Base-by-base conservation (phyloP, 2,329 filamentous ascomycete species). In the Hirsutella thompsonii region DNA sequence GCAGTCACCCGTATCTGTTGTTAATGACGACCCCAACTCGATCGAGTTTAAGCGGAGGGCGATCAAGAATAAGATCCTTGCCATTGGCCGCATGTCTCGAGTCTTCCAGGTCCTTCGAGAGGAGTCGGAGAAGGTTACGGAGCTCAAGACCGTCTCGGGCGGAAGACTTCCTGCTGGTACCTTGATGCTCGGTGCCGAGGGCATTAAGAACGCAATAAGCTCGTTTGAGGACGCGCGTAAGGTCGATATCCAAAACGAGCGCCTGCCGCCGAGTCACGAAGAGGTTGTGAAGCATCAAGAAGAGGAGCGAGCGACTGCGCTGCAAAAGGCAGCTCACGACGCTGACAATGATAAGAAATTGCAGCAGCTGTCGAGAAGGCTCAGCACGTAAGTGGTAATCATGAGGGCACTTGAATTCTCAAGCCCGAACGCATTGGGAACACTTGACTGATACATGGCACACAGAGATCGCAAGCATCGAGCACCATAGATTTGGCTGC, bases 41-140 rank as follows among this genome's bases (percentile, higher is more conserved):
- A 86, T 82, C 53, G 92, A 98, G 59, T 90, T 83, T 70, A 96
- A 95, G 74, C 78, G 92, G 55, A 81, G 89, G 36, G 89, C 89
- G 3, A 94, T 98, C 75, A 96, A 96, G 74, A 98, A 98, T 79
- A 98, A 98, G 72, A 96, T 98, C 57, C 69, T 98, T 53, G 92
- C 92, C 45, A 98, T 98, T 55, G 92, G 92, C 23, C 86, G 92
- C 52, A 73, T 98, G 49, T 96, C 92, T 30, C 85, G 92, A 53
- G 92, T 98, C 46, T 98, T 98, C 81, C 92, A 98, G 61, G 92
- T 98, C 39, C 67, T 98, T 52, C 87, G 92, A 55, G 92, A 98
- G 66, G 92, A 98, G 64, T 94, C 89, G 2, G 92, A 98, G 69
- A 79, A 83, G 53, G 89, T 98, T 42, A 95, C 90, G 32, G 92